Conservation (phyloP, 345 rosid genomes). For the Euphorbia tirucalli region DNA sequence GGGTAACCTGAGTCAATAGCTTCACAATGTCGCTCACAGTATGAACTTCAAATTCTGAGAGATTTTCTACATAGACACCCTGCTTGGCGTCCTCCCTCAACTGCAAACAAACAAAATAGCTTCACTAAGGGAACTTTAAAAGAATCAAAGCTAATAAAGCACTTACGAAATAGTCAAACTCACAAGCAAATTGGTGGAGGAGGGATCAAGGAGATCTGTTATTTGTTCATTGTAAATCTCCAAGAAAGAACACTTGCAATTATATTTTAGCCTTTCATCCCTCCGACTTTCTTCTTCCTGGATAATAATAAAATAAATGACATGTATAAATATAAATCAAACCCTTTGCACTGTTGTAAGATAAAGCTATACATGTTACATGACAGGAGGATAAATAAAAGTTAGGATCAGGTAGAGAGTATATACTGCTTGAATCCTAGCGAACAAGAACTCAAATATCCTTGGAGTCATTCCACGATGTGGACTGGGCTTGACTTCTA, state of each 20-base stretch:
- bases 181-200: slow-evolving; percentile 81
- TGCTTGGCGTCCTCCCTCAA: slow-evolving; percentile 81
- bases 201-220: slow-evolving; percentile 95
- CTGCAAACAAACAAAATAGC: slow-evolving; percentile 35
- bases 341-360: background rate
- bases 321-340: too few species aligned
- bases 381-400: background rate
- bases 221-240: slow-evolving; percentile 97
- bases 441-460: slow-evolving; percentile 94
- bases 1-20: slow-evolving; percentile 74
- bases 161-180: slow-evolving; percentile 16
- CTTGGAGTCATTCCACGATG: slow-evolving; percentile 94
- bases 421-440: slow-evolving; percentile 88
- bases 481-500: slow-evolving; percentile 76
- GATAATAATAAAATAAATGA: background rate
- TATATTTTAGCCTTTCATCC: slow-evolving; percentile 78
- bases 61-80: slow-evolving; percentile 92
- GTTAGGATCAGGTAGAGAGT: slow-evolving; percentile 19
- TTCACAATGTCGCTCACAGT: slow-evolving; percentile 75
- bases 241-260: slow-evolving; percentile 95
- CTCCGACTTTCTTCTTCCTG: slow-evolving; percentile 96
- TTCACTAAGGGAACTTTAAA: slow-evolving; percentile 11
- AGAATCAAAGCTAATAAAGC: slow-evolving; percentile 2
- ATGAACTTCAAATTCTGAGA: slow-evolving; percentile 80
- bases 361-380: background rate